Percentiles rank a stretch among this genome's conserved stretches.
phyloP scores from a whole-genome alignment of 257 asterid species.

The Jasminum sambac region DNA sequence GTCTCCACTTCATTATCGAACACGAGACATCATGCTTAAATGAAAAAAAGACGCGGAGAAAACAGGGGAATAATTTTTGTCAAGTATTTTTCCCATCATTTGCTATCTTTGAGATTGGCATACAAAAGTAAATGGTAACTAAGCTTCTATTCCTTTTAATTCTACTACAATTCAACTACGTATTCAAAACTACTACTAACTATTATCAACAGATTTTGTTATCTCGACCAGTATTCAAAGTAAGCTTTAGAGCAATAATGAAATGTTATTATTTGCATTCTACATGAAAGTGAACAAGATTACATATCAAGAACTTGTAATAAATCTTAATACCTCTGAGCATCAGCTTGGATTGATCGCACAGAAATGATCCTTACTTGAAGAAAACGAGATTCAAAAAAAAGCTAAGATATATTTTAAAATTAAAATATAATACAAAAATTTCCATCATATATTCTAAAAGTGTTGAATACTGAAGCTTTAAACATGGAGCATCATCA shows the following conservation, averaged over 20 bases:
- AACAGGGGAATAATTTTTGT: background rate
- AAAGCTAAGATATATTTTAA: background rate
- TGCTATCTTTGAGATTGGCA: background rate
- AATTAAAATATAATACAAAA: too few relatives aligned
- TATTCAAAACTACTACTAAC: too few relatives aligned
- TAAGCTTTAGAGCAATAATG: background rate
- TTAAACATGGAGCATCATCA: too few relatives aligned
- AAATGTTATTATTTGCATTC: too few relatives aligned
- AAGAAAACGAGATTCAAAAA: background rate
- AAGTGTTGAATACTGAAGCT: too few relatives aligned
- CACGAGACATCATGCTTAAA: background rate
- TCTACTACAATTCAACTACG: too few relatives aligned
- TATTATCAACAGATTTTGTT: too few relatives aligned
- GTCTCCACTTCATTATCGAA: background rate
- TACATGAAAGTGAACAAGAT: background rate
- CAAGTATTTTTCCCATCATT: background rate
- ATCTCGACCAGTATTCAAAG: too few relatives aligned
- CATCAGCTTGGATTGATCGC: background rate
- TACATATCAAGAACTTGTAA: background rate
- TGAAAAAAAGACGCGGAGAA: background rate
- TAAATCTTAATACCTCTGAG: background rate
- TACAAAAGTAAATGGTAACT: background rate
- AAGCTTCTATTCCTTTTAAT: too few relatives aligned
- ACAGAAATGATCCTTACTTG: background rate
- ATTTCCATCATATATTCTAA: background rate